Percentiles rank a stretch among this genome's conserved stretches.
Evolutionary conservation across 441 rosid genomes (phyloP).

Genomic region (Erodium moschatum): DNA sequence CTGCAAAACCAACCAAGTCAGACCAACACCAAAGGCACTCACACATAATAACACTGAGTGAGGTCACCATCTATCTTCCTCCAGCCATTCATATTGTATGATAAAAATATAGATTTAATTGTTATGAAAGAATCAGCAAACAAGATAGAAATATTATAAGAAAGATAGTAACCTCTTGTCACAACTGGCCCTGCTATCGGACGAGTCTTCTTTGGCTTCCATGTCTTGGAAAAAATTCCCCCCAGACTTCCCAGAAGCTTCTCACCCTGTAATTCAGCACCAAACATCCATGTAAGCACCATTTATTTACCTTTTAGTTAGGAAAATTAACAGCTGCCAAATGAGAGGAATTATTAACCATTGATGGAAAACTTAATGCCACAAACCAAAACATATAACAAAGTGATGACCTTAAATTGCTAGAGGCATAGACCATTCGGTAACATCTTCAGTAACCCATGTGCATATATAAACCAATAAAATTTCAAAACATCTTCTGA

Average conservation of each 20-base stretch:
- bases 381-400: neutral
- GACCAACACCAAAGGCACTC: too few relatives aligned
- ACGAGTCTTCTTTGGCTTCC: constrained; percentile 91
- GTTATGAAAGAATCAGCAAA: neutral
- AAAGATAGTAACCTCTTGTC: constrained; percentile 43
- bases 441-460: too few relatives aligned
- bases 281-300: constrained; percentile 9
- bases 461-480: too few relatives aligned
- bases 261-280: constrained; percentile 62
- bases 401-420: too few relatives aligned
- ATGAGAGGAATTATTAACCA: neutral
- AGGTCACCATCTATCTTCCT: too few relatives aligned
- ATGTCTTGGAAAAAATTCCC: constrained; percentile 69
- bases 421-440: too few relatives aligned
- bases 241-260: constrained; percentile 91
- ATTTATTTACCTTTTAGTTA: neutral
- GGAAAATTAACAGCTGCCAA: neutral
- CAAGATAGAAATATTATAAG: neutral
- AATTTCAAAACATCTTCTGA: too few relatives aligned
- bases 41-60: too few relatives aligned
- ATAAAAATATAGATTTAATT: neutral
- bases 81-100: too few relatives aligned
- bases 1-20: constrained; percentile 25
- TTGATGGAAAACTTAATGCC: neutral
- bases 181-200: constrained; percentile 59